Percentiles rank a stretch among this genome's conserved stretches.
Conservation (phyloP, 2,329 filamentous ascomycete species). For the Stachybotrys chartarum region DNA sequence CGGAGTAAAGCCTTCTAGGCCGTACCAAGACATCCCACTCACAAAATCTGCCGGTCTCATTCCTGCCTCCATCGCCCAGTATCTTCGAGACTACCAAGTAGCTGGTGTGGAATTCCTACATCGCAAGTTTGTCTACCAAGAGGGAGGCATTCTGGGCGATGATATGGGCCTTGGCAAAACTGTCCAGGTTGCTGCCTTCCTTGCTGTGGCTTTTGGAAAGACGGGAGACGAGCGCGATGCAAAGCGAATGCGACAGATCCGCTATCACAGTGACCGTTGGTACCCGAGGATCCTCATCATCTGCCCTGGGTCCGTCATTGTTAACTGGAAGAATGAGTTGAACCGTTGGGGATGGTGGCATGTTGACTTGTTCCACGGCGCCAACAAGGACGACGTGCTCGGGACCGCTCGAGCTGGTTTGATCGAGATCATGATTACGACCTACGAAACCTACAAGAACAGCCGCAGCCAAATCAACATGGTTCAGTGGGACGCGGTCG, state of each 20-base stretch:
- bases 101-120: slow-evolving; percentile 81
- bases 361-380: slow-evolving; percentile 72
- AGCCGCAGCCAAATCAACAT: slow-evolving; percentile 68
- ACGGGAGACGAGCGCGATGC: slow-evolving; percentile 79
- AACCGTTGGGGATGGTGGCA: slow-evolving; percentile 95
- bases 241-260: slow-evolving; percentile 82
- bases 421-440: slow-evolving; percentile 88
- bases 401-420: slow-evolving; percentile 67
- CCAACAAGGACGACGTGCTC: slow-evolving; percentile 59
- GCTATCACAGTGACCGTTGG: slow-evolving; percentile 58
- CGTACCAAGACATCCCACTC: slow-evolving; percentile 69
- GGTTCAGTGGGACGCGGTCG: slow-evolving; percentile 85
- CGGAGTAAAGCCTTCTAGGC: slow-evolving; percentile 56
- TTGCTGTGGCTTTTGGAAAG: slow-evolving; percentile 90
- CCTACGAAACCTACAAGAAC: slow-evolving; percentile 84
- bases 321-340: slow-evolving; percentile 87
- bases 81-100: slow-evolving; percentile 86
- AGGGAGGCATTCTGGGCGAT: slow-evolving; percentile 84
- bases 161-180: slow-evolving; percentile 99
- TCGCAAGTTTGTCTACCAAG: slow-evolving; percentile 82
- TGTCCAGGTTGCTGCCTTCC: slow-evolving; percentile 87
- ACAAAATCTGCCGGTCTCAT: slow-evolving; percentile 72
- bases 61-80: slow-evolving; percentile 83
- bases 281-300: slow-evolving; percentile 75
- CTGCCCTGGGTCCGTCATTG: slow-evolving; percentile 80